Percentiles rank a stretch among this genome's conserved stretches.
Evolutionary conservation across 2,329 filamentous ascomycete species (phyloP).

Genomic region (Cordyceps tenuipes): DNA sequence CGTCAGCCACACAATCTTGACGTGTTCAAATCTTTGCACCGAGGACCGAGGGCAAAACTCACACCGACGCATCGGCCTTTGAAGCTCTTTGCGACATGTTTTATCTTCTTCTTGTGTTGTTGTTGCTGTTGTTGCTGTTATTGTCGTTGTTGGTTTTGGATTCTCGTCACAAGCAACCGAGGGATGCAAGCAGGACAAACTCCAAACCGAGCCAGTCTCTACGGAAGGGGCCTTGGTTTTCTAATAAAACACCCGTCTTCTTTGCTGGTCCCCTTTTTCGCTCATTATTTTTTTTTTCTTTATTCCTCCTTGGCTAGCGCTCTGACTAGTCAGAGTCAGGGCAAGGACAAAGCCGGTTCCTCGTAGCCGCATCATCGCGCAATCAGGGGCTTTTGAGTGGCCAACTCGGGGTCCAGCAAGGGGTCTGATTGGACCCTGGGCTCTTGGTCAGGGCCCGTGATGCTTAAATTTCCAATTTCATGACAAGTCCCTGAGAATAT

Average conservation of each 20-base stretch:
- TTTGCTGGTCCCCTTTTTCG: not conserved
- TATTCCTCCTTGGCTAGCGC: not conserved
- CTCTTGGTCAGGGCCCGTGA: not conserved
- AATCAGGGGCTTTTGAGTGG: not conserved
- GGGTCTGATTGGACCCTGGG: not conserved
- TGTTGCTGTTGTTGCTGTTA: no score
- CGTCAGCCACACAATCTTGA: not conserved
- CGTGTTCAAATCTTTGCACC: no score
- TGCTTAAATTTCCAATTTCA: not conserved
- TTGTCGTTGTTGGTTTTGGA: no score
- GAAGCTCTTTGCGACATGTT: conserved; percentile 3
- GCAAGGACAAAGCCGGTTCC: not conserved
- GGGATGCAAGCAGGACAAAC: no score
- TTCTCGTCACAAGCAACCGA: not conserved
- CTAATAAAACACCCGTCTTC: no score
- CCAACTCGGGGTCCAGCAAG: not conserved
- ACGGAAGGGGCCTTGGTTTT: not conserved
- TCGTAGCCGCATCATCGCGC: not conserved
- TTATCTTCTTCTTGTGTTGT: no score
- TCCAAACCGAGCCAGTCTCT: not conserved
- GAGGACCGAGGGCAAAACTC: not conserved
- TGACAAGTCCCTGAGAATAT: not conserved
- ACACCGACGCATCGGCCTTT: conserved; percentile 4
- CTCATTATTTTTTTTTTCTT: not conserved
- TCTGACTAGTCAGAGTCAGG: not conserved